Evolutionary conservation across 2,329 filamentous ascomycete species (phyloP).

Genomic region (Boeremia lycopersici): DNA sequence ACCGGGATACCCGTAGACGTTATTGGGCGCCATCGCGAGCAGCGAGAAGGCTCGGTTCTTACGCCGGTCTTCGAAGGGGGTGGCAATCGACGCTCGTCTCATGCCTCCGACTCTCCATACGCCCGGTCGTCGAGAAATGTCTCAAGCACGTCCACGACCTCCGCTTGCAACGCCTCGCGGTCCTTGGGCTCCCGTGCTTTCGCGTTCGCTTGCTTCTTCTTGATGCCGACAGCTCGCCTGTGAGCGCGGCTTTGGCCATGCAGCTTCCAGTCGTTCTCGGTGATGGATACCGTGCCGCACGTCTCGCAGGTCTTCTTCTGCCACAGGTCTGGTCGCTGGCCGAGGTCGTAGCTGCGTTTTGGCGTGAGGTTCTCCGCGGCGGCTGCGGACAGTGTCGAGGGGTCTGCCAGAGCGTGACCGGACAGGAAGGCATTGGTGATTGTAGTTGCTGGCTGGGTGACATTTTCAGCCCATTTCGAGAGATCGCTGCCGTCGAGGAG

Average conservation of each 20-base stretch:
- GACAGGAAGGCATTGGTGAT: conserved; percentile 69
- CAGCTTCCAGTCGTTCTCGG: conserved; percentile 62
- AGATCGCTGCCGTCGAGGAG: conserved; percentile 80
- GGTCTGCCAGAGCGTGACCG: conserved; percentile 57
- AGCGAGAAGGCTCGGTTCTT: background rate
- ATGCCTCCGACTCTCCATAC: background rate
- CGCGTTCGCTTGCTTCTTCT: conserved; percentile 35
- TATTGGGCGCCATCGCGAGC: too few relatives aligned
- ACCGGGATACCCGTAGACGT: background rate
- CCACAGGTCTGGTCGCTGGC: conserved; percentile 53
- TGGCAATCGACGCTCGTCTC: background rate
- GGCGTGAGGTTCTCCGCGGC: conserved; percentile 64
- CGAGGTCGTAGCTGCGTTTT: conserved; percentile 58
- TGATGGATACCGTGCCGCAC: conserved; percentile 66
- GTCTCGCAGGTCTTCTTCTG: conserved; percentile 69
- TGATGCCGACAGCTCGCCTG: conserved; percentile 41
- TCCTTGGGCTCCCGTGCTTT: conserved; percentile 1
- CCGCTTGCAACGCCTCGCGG: conserved; percentile 10
- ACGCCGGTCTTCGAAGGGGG: background rate
- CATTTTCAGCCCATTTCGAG: conserved; percentile 64
- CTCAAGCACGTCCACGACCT: conserved; percentile 32
- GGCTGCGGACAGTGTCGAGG: conserved; percentile 60
- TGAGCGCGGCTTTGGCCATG: conserved; percentile 64
- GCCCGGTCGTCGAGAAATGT: conserved; percentile 17
- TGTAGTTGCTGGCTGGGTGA: conserved; percentile 67